phyloP scores from a whole-genome alignment of 352 stramenopile genomes.

The Thalassiosira hispida region DNA sequence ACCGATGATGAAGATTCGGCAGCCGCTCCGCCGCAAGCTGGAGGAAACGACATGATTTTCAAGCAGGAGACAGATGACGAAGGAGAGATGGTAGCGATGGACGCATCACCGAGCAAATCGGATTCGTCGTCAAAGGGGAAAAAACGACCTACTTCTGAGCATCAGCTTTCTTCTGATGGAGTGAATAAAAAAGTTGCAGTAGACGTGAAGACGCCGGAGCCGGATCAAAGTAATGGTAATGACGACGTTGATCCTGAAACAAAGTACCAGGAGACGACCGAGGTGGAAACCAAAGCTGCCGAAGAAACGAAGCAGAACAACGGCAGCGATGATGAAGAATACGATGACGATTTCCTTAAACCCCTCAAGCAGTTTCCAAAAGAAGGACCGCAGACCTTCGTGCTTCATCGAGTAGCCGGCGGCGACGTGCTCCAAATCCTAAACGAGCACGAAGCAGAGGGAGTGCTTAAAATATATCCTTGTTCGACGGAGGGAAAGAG shows the following conservation, averaged over 20 bases:
- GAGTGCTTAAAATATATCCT: neutral
- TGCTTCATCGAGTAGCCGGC: neutral
- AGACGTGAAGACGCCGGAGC: no score
- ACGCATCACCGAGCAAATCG: no score
- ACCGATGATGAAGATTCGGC: no score
- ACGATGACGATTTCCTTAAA: neutral
- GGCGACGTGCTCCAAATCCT: neutral
- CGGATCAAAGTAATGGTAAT: no score
- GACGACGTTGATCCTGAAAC: neutral
- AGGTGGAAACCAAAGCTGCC: neutral
- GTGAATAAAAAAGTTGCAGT: no score
- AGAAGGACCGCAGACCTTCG: neutral
- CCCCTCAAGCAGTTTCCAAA: neutral
- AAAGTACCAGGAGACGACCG: neutral
- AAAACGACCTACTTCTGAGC: no score
- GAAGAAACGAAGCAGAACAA: neutral
- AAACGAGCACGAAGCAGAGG: neutral
- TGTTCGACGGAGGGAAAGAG: neutral
- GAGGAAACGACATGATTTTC: no score
- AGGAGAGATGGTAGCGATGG: no score
- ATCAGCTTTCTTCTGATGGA: no score
- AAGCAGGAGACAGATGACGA: no score
- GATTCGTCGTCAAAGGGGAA: no score
- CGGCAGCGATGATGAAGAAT: neutral
- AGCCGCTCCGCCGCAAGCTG: no score